Conservation (phyloP, 805 yeast species). For the Lipomyces starkeyi region DNA sequence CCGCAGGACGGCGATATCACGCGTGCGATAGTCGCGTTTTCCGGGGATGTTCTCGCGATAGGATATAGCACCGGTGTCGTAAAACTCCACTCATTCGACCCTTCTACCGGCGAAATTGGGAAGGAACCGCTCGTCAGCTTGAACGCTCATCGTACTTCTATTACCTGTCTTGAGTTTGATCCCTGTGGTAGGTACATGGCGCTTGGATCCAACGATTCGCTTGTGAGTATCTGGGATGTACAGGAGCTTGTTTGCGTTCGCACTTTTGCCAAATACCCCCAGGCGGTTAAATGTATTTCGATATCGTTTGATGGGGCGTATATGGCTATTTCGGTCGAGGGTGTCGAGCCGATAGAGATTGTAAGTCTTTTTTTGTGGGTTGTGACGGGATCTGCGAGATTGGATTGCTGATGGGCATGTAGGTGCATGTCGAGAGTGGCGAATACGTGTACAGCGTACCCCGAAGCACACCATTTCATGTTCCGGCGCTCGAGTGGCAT, state of each 20-base stretch:
- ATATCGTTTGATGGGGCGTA: conserved; percentile 55
- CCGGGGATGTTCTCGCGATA: conserved; percentile 48
- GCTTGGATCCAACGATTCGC: conserved; percentile 65
- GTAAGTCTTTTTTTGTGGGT: conserved; percentile 37
- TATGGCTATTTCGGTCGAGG: conserved; percentile 54
- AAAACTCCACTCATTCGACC: conserved; percentile 39
- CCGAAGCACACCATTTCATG: conserved; percentile 31
- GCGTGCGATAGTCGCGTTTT: conserved; percentile 49
- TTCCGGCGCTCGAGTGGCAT: conserved; percentile 46
- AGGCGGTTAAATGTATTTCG: conserved; percentile 51
- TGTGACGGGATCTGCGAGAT: neutral
- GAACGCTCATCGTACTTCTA: conserved; percentile 59
- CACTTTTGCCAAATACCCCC: conserved; percentile 41
- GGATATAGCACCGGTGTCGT: conserved; percentile 59
- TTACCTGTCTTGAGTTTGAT: conserved; percentile 56
- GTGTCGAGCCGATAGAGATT: conserved; percentile 51
- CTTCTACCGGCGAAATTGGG: neutral
- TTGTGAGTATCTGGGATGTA: conserved; percentile 58
- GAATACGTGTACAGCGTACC: conserved; percentile 38
- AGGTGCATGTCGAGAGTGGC: conserved; percentile 45
- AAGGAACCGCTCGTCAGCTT: conserved; percentile 36
- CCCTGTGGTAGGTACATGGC: conserved; percentile 59
- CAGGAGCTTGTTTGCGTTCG: conserved; percentile 49
- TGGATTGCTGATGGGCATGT: neutral
- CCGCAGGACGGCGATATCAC: conserved; percentile 42